Conservation (phyloP, 2,329 filamentous ascomycete genomes). For the Dothidotthia symphoricarpi region DNA sequence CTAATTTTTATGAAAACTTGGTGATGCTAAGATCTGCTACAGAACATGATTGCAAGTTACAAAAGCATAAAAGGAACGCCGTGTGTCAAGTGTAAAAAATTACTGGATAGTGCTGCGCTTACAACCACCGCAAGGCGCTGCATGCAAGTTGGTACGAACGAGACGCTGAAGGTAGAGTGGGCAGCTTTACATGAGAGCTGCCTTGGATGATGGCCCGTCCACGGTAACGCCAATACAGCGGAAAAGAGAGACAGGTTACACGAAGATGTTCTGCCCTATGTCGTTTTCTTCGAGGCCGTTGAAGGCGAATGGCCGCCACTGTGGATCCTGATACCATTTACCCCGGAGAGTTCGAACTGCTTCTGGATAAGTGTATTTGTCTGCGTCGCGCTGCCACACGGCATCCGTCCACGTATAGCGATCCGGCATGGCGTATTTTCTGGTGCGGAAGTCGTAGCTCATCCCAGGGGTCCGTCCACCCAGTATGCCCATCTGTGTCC, state of each 20-base stretch:
- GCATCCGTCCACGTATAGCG: slow-evolving; percentile 34
- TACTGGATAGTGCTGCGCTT: slow-evolving; percentile 27
- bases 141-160: slow-evolving; percentile 21
- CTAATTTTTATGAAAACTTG: not conserved
- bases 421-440: slow-evolving; percentile 33
- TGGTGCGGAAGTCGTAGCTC: slow-evolving; percentile 40
- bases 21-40: slow-evolving; percentile 11
- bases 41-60: slow-evolving; percentile 45
- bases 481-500: slow-evolving; percentile 13
- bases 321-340: slow-evolving; percentile 24
- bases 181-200: slow-evolving; percentile 41
- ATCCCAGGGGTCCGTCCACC: slow-evolving; percentile 16
- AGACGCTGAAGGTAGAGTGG: slow-evolving; percentile 26
- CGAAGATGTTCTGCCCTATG: too few relatives aligned
- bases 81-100: slow-evolving; percentile 36
- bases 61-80: slow-evolving; percentile 29
- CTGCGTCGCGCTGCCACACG: slow-evolving; percentile 28
- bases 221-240: too few relatives aligned
- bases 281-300: not conserved
- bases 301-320: slow-evolving; percentile 12
- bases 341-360: slow-evolving; percentile 28
- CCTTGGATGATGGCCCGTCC: slow-evolving; percentile 12
- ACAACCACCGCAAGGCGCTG: slow-evolving; percentile 36
- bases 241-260: too few relatives aligned
- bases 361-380: slow-evolving; percentile 23